Conservation (phyloP, 1,284 basidiomycete genomes). For the Limonomyces culmigenus region DNA sequence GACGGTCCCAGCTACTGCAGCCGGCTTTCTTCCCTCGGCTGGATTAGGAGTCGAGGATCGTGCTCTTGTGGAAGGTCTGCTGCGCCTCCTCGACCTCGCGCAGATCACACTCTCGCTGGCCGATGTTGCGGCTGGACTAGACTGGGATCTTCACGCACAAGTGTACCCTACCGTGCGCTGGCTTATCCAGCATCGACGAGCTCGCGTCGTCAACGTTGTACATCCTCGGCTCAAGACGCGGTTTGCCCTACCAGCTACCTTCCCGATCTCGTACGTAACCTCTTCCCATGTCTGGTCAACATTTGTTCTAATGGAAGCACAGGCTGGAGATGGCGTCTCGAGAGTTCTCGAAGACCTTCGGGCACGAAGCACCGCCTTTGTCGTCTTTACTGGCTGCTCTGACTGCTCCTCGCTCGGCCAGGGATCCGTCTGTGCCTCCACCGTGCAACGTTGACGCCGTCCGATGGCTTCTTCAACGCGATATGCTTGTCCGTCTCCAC, state of each 20-base stretch:
- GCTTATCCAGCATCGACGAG: constrained; percentile 80
- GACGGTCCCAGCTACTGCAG: no score
- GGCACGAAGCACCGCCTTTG: constrained; percentile 41
- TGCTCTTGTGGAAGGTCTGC: constrained; percentile 46
- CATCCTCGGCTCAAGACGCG: constrained; percentile 71
- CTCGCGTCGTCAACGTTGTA: constrained; percentile 78
- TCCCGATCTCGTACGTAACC: constrained; percentile 43
- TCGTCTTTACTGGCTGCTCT: constrained; percentile 58
- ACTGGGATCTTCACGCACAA: constrained; percentile 77
- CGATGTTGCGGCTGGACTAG: constrained; percentile 73
- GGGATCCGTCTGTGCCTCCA: constrained; percentile 51
- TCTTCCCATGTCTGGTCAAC: constrained; percentile 1
- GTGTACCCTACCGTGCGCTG: constrained; percentile 80
- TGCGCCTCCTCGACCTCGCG: constrained; percentile 51
- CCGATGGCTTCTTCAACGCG: constrained; percentile 83
- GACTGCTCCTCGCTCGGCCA: constrained; percentile 44
- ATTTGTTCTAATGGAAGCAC: background rate
- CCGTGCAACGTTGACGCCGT: constrained; percentile 71
- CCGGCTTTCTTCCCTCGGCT: no score
- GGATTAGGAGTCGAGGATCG: constrained; percentile 53
- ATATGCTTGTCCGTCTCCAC: constrained; percentile 75
- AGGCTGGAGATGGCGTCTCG: constrained; percentile 45
- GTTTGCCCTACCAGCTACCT: constrained; percentile 58
- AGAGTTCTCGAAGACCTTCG: constrained; percentile 58
- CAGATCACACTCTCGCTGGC: constrained; percentile 56